Evolutionary conservation across 2,329 filamentous ascomycete genomes (phyloP), one percentile per base, ranked within the genome.

Genomic region (Biscogniauxia mediterranea): DNA sequence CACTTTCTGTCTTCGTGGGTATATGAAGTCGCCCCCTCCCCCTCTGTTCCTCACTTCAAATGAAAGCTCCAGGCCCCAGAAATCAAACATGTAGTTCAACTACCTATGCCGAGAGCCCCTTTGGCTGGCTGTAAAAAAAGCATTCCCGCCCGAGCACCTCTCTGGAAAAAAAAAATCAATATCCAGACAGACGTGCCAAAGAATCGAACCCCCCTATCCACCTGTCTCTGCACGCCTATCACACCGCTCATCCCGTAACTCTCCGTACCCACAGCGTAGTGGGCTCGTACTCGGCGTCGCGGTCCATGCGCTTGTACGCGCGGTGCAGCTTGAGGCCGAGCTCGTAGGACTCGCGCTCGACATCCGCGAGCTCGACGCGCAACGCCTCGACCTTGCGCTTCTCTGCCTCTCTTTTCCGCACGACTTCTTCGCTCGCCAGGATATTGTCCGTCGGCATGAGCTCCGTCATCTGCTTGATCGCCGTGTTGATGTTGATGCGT

Each of bases 211-310:
- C 50, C 53, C 21, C n/a, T 46, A 23, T 23, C 23, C 23, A 46
- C 59, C 23, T 17, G 7, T 46, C 38, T 32, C 28, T 32, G 28
- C 38, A 52, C 5, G 5, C 23, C 23, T 19, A 52, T 15, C 51
- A 52, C 23, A 1, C 11, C 6, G 1, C 62, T 83, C 74, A 89
- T 63, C 81, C 85, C 20, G 90, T 93, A 63, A 93, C 88, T 65
- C 92, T 83, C 70, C 89, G 84, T 55, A 96, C 89, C 92, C 92
- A 96, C 9, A 96, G 76, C 28, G 85, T 85, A 0, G 87, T 89
- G 11, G 85, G 85, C 69, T 91, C 87, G 69, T 81, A 89, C 38
- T 82, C 80, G 2, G 82, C 82, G 57, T 89, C 83, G 65, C 88
- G 84, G 69, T 93, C 90, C 68, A 87, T 82, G 54, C 91, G 84